phyloP scores from a whole-genome alignment of 2,329 filamentous ascomycete genomes.

The Emmonsiellopsis sp. region DNA sequence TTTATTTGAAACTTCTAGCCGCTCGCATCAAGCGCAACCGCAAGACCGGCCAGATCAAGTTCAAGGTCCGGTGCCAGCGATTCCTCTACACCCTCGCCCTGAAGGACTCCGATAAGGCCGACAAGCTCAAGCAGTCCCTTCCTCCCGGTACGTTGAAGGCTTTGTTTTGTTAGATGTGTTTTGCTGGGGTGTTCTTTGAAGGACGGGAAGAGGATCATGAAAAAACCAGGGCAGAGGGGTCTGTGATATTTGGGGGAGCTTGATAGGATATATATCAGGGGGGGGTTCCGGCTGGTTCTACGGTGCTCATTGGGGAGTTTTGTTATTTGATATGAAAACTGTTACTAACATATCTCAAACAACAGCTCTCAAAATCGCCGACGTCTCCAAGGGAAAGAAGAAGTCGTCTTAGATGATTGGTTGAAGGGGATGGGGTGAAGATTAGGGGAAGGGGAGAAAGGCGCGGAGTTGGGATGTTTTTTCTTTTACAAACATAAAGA shows the following conservation, averaged over 20 bases:
- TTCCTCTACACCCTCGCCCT: conserved; percentile 97
- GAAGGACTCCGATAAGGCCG: conserved; percentile 98
- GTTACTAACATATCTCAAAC: background rate
- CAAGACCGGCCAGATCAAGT: conserved; percentile 90
- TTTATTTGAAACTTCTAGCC: conserved; percentile 43
- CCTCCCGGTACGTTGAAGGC: conserved; percentile 71
- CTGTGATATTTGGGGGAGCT: background rate
- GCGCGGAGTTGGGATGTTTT: background rate
- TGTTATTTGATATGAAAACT: background rate
- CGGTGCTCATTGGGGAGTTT: no score
- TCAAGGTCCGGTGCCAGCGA: conserved; percentile 98
- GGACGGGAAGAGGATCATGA: no score
- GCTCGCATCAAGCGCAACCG: conserved; percentile 95
- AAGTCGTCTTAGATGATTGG: conserved; percentile 20
- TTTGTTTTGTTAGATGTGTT: no score
- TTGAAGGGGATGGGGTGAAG: background rate
- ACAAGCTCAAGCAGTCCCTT: conserved; percentile 99
- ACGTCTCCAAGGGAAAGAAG: conserved; percentile 39
- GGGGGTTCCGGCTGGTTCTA: no score
- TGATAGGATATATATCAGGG: background rate
- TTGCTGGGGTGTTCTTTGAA: no score
- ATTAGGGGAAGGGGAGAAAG: background rate
- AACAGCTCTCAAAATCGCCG: conserved; percentile 37
- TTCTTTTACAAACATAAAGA: no score
- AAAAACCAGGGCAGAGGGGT: no score